phyloP scores from a whole-genome alignment of 2,329 filamentous ascomycete genomes.

The Colletotrichum sp. region DNA sequence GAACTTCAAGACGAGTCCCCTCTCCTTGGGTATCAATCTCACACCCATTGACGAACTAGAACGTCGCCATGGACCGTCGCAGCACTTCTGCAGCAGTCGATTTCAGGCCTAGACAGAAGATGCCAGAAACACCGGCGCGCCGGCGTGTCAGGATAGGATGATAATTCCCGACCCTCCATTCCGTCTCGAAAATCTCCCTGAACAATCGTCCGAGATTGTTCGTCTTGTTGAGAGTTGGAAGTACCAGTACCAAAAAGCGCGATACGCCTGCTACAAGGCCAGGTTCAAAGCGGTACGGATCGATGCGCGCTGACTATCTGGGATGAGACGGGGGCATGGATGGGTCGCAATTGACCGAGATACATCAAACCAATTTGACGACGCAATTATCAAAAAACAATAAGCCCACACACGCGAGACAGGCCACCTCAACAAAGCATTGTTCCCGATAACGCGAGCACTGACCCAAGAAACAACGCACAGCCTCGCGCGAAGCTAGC shows the following conservation, averaged over 20 bases:
- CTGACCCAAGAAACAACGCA: background rate
- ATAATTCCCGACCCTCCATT: conserved; percentile 16
- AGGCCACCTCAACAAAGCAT: conserved; percentile 6
- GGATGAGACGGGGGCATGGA: background rate
- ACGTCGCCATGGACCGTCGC: background rate
- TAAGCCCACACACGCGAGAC: background rate
- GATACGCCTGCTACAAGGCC: background rate
- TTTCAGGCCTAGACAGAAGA: background rate
- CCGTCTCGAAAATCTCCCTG: background rate
- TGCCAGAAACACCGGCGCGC: background rate
- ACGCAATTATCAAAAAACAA: background rate
- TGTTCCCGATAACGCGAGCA: conserved; percentile 8
- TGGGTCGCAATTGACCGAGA: background rate
- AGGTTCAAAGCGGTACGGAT: background rate
- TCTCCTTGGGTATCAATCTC: conserved; percentile 2
- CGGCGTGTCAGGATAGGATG: background rate
- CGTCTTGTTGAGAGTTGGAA: background rate
- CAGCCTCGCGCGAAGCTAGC: conserved; percentile 3
- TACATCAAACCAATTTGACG: background rate
- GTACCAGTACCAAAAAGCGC: background rate
- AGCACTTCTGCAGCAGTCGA: background rate
- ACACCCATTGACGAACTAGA: background rate
- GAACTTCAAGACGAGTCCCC: background rate
- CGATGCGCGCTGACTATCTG: background rate
- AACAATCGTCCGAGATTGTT: background rate